These are phyloP conservation scores for Blastocladiella britannica DNA, from an alignment of 192 early-diverging fungal genomes.

Conservation along the genomic window DNA sequence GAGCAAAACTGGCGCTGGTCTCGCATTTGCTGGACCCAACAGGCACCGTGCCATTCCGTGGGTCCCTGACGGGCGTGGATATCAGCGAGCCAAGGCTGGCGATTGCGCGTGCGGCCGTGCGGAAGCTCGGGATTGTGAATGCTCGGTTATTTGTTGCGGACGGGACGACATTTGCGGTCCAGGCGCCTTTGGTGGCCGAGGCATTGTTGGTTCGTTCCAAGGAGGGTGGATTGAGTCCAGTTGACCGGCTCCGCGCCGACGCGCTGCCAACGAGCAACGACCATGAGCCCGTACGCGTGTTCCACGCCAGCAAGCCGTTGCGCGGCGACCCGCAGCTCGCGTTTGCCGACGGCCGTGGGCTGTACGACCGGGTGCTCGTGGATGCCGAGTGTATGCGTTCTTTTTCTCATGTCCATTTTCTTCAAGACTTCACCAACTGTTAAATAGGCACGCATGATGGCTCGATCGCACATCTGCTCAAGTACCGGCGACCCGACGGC, in stretches of 20 bases:
- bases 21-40: slow-evolving; percentile 35
- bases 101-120: slow-evolving; percentile 49
- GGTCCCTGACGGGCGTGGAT: slow-evolving; percentile 86
- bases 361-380: slow-evolving; percentile 49
- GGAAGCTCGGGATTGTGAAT: slow-evolving; percentile 33
- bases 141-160: slow-evolving; percentile 57
- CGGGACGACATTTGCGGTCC: slow-evolving; percentile 54
- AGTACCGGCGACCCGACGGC: too few species aligned
- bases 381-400: slow-evolving; percentile 43
- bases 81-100: slow-evolving; percentile 45
- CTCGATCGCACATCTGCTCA: slow-evolving; percentile 52
- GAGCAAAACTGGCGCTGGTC: slow-evolving; percentile 69
- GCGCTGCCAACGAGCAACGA: too few species aligned
- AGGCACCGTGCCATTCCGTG: slow-evolving; percentile 39
- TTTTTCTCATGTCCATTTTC: too few species aligned
- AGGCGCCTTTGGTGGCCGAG: slow-evolving; percentile 38
- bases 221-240: too few species aligned
- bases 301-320: too few species aligned
- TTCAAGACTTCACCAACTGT: too few species aligned
- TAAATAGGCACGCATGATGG: slow-evolving; percentile 68
- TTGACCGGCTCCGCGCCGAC: too few species aligned
- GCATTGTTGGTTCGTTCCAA: too few species aligned
- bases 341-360: too few species aligned
- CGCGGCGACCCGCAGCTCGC: too few species aligned
- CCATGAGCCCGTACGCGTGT: too few species aligned